phyloP scores from a whole-genome alignment of 192 early-diverging fungal species.

The Coemansia sp. region DNA sequence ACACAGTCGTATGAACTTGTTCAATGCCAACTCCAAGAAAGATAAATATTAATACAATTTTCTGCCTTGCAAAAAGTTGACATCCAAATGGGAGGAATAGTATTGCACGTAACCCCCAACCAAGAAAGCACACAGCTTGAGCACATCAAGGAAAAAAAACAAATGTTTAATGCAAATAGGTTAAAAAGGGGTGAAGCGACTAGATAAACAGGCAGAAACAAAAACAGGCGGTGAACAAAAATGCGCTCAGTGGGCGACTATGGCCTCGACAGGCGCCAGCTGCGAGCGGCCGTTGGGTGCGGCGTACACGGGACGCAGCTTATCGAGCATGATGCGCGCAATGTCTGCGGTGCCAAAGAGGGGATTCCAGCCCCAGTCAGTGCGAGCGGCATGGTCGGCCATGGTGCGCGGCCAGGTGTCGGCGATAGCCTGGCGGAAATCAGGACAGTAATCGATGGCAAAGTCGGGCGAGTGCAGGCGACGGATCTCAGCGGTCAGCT shows the following conservation, averaged over 20 bases:
- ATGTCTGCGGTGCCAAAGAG: constrained; percentile 60
- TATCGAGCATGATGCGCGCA: constrained; percentile 61
- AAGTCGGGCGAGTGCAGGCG: constrained; percentile 55
- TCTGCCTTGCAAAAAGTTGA: no score
- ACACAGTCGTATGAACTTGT: constrained; percentile 92
- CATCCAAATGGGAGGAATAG: no score
- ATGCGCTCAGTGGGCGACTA: not conserved
- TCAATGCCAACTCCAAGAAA: no score
- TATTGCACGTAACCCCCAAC: no score
- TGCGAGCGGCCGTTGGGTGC: constrained; percentile 19
- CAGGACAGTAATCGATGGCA: constrained; percentile 58
- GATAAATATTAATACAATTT: no score
- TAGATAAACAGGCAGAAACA: not conserved
- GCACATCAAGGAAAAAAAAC: no score
- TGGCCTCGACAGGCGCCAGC: not conserved
- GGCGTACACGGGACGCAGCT: constrained; percentile 54
- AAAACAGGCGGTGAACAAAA: not conserved
- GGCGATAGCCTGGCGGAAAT: constrained; percentile 67
- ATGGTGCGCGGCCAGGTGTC: constrained; percentile 65
- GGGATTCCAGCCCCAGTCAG: constrained; percentile 69
- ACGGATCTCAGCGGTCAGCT: constrained; percentile 58
- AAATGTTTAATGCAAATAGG: no score
- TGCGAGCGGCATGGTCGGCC: constrained; percentile 61
- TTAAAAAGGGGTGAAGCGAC: no score
- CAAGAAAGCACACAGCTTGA: no score